These are phyloP conservation scores for Hyaloscypha bicolor DNA, from an alignment of 495 filamentous ascomycete species.

Conservation along the genomic window DNA sequence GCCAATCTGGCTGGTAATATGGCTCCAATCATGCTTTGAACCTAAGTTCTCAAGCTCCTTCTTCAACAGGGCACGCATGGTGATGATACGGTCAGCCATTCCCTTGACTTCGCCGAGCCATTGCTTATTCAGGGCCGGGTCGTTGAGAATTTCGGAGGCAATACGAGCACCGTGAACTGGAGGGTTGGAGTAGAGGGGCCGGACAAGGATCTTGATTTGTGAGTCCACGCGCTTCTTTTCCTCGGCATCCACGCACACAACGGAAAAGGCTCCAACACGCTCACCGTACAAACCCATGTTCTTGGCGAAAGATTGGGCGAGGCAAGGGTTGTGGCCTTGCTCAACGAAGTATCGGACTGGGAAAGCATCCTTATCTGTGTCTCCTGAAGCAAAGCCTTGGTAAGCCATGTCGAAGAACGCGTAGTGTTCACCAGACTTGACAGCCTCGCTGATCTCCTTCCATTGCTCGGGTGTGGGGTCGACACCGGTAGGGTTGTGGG, in stretches of 20 bases:
- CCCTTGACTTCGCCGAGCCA: slow-evolving; percentile 97
- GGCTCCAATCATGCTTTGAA: slow-evolving; percentile 95
- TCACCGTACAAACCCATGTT: slow-evolving; percentile 99
- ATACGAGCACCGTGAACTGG: slow-evolving; percentile 95
- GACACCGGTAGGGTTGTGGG: slow-evolving; percentile 97
- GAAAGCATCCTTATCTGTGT: slow-evolving; percentile 91
- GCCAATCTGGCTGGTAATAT: slow-evolving; percentile 98
- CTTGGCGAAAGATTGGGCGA: slow-evolving; percentile 98
- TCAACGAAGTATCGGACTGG: slow-evolving; percentile 88
- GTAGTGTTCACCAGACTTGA: slow-evolving; percentile 89
- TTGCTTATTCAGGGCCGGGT: slow-evolving; percentile 81
- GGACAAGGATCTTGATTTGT: slow-evolving; percentile 97
- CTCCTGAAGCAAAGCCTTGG: slow-evolving; percentile 94
- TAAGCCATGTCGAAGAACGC: slow-evolving; percentile 99
- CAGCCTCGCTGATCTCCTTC: slow-evolving; percentile 85
- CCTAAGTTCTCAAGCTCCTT: slow-evolving; percentile 91
- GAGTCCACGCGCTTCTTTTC: slow-evolving; percentile 97
- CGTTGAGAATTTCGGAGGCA: slow-evolving; percentile 89
- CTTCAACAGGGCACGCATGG: slow-evolving; percentile 92
- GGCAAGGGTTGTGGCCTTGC: slow-evolving; percentile 85
- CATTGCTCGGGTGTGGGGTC: slow-evolving; percentile 93
- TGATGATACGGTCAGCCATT: slow-evolving; percentile 99
- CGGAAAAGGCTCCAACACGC: slow-evolving; percentile 95
- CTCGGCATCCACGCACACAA: slow-evolving; percentile 79
- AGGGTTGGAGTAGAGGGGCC: slow-evolving; percentile 97